Base-by-base conservation (phyloP, 228 moss, liverwort and hornwort species). In the Sphagnum magellanicum region DNA sequence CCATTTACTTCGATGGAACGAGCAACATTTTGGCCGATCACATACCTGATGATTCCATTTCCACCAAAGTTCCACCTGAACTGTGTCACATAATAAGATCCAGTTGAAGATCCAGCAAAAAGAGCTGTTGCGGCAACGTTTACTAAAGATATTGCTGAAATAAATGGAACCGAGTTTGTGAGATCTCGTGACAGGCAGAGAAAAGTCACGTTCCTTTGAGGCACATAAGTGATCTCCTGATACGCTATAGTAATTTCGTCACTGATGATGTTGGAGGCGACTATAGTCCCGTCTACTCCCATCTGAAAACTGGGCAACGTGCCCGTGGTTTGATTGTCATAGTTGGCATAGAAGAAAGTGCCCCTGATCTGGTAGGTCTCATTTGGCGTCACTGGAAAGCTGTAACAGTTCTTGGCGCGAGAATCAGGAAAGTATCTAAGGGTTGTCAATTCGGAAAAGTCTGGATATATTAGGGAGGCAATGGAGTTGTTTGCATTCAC, bases 391-490 rank as follows among this genome's bases (percentile, higher is more conserved):
- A 63, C 47, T 6, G 63, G 63, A n/a, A 63, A 48, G 4, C 16
- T 10, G 17, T 63, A 63, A 47, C 63, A 63, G 17, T 63, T 63
- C 8, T 63, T 63, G 63, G 5, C 32, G 17, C 63, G 75, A 7
- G 8, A 52, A 32, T 70, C 82, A 12, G 46, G 12, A 65, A 90
- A 90, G 74, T 76, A 78, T 46, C 90, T 55, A 6, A 90, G 50
- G 5, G 78, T 77, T 16, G 47, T 69, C 16, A 83, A 58, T 5
- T 81, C 86, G 0, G 67, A 4, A 9, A 53, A 59, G 5, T 52
- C 15, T 55, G 81, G 57, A 17, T 61, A 63, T n/a, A 1, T 5
- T 13, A 0, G 65, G n/a, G 63, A 48, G 6, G 61, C 53, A n/a
- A n/a, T n/a, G n/a, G n/a, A n/a, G n/a, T n/a, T n/a, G 5, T 50